Evolutionary conservation across 192 early-diverging fungal genomes (phyloP).

Genomic region (Cladochytrium replicatum): DNA sequence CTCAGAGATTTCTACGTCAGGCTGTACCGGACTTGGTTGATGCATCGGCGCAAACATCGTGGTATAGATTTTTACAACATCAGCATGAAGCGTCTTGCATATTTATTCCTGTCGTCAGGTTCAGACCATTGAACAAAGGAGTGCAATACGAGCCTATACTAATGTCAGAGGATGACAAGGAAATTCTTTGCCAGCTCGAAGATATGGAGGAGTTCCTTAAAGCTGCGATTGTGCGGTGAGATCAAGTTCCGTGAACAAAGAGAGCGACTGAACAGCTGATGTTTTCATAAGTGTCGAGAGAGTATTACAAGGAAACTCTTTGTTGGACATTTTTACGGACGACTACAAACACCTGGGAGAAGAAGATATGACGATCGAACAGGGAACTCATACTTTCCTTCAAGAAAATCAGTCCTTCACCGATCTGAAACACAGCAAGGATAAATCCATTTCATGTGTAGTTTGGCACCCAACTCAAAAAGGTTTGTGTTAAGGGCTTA

Average conservation of each 20-base stretch:
- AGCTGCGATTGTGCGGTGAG: slow-evolving; percentile 25
- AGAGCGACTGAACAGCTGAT: neutral
- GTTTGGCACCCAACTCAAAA: slow-evolving; percentile 53
- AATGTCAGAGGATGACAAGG: slow-evolving; percentile 23
- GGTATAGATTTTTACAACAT: too few species aligned
- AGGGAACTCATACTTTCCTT: slow-evolving; percentile 41
- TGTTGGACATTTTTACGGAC: slow-evolving; percentile 48
- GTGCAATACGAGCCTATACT: slow-evolving; percentile 37
- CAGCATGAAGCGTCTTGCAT: neutral
- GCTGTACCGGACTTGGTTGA: slow-evolving; percentile 36
- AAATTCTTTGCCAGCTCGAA: slow-evolving; percentile 18
- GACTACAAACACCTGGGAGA: slow-evolving; percentile 47
- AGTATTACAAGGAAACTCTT: slow-evolving; percentile 42
- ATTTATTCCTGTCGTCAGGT: slow-evolving; percentile 11
- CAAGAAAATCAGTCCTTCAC: slow-evolving; percentile 61
- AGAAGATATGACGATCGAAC: slow-evolving; percentile 46
- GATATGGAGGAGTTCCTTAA: slow-evolving; percentile 35
- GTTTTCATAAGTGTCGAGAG: slow-evolving; percentile 36
- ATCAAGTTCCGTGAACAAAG: slow-evolving; percentile 3
- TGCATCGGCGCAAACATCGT: slow-evolving; percentile 31
- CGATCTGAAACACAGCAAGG: slow-evolving; percentile 51
- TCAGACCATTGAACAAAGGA: slow-evolving; percentile 35
- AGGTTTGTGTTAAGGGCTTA: slow-evolving; percentile 8
- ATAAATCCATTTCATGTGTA: slow-evolving; percentile 45
- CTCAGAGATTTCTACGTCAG: slow-evolving; percentile 10